Evolutionary conservation across 768 basidiomycete species (phyloP), one percentile per base, ranked within the genome.

Genomic region (Russula griseocarnosa): DNA sequence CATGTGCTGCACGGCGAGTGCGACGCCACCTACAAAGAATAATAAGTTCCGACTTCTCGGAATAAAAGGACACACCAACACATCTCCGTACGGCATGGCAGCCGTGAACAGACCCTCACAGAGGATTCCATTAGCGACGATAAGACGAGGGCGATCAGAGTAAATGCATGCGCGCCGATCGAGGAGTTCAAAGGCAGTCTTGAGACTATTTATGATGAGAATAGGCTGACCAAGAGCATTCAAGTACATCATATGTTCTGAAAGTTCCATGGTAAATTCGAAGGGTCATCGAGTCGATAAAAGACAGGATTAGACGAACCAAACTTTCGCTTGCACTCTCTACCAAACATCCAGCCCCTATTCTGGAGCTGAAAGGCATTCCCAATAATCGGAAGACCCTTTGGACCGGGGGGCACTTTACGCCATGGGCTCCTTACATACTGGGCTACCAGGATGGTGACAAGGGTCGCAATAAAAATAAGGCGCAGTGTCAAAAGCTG

Each of bases 1-100:
- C 65, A 47, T 62, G 57, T 6, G 69, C 55, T 1, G 49, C 62
- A 0, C 59, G 24, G 22, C 58, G 57, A 24, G 32, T 58, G 6
- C 66, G 68, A 6, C 56, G 61, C 26, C 62, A 67, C 22, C 52
- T 70, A 16, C 11, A 10, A 46, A n/a, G 24, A 26, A 28, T 7
- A 8, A 16, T 57, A 20, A 57, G 55, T 20, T 50, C 9, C 4
- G 24, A 26, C n/a, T 3, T 20, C 20, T 30, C 11, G 10, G 20
- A 26, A 20, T 9, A 26, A 36, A 24, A 5, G 24, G 3, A 2
- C 22, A 26, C 20, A 49, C 32, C 11, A 6, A 61, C 60, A 36
- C 1, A 4, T 61, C 52, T 7, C 60, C 60, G 7, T 47, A 55
- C n/a, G 60, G 1, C 22, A 54, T 55, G 13, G 3, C 10, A 8